Evolutionary conservation across 2,329 filamentous ascomycete species (phyloP).

Genomic region (Verticillium zaregamsianum): DNA sequence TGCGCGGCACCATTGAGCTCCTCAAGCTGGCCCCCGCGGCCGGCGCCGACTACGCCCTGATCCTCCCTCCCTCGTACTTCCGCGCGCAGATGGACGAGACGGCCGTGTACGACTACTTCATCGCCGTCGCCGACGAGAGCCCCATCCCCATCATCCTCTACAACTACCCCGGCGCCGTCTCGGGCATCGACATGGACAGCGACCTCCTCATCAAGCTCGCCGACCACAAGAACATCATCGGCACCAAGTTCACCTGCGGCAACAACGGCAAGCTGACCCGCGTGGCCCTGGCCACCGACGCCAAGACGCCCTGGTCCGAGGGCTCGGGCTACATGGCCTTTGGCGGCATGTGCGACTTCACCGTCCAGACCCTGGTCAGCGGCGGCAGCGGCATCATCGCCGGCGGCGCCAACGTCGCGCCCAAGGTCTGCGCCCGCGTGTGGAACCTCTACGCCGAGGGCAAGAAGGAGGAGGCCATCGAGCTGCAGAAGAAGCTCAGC

Average conservation of each 20-base stretch:
- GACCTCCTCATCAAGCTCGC: slow-evolving; percentile 79
- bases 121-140: slow-evolving; percentile 68
- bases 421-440: slow-evolving; percentile 73
- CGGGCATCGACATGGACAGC: slow-evolving; percentile 85
- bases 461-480: slow-evolving; percentile 69
- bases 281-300: slow-evolving; percentile 68
- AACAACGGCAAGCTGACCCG: slow-evolving; percentile 87
- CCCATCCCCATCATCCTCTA: slow-evolving; percentile 80
- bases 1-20: slow-evolving; percentile 74
- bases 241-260: slow-evolving; percentile 89
- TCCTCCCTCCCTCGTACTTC: slow-evolving; percentile 83
- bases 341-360: slow-evolving; percentile 85
- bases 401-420: slow-evolving; percentile 80
- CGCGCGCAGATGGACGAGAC: slow-evolving; percentile 70
- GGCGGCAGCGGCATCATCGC: slow-evolving; percentile 83
- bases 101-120: slow-evolving; percentile 70
- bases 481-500: slow-evolving; percentile 72
- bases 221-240: slow-evolving; percentile 77
- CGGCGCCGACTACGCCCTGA: slow-evolving; percentile 75
- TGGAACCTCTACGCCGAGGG: slow-evolving; percentile 73
- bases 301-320: slow-evolving; percentile 58
- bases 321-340: slow-evolving; percentile 77
- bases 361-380: slow-evolving; percentile 72
- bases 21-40: slow-evolving; percentile 61
- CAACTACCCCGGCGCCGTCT: slow-evolving; percentile 86